These are phyloP conservation scores for Pythium periplocum DNA, from an alignment of 352 stramenopile species.

Conservation along the genomic window DNA sequence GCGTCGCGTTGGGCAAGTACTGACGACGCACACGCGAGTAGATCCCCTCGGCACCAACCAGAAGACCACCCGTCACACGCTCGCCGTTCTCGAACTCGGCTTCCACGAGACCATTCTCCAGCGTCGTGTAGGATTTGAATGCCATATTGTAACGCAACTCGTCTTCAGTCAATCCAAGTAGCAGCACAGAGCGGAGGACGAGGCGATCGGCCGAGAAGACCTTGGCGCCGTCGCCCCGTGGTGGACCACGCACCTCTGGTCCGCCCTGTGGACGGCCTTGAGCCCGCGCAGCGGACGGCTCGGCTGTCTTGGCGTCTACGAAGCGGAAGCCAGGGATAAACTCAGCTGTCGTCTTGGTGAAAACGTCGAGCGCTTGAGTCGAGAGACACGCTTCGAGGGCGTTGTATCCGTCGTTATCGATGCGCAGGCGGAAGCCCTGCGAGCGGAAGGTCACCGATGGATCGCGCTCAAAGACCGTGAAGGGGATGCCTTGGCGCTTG, in stretches of 20 bases:
- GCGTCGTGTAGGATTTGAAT: conserved; percentile 16
- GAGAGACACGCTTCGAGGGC: conserved; percentile 44
- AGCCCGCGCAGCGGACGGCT: neutral
- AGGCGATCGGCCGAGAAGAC: conserved; percentile 22
- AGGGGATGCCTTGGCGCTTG: conserved; percentile 50
- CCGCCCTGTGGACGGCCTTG: conserved; percentile 5
- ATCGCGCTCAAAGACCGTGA: conserved; percentile 65
- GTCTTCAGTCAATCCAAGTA: conserved; percentile 1
- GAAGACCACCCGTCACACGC: conserved; percentile 34
- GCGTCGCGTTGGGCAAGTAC: conserved; percentile 36
- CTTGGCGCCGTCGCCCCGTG: neutral
- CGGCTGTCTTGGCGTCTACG: conserved; percentile 34
- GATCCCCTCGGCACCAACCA: conserved; percentile 53
- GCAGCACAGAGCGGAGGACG: conserved; percentile 22
- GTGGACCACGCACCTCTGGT: conserved; percentile 6
- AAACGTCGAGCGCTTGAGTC: conserved; percentile 46
- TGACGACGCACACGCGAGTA: conserved; percentile 54
- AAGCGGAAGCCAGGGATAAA: conserved; percentile 48
- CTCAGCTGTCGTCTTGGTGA: conserved; percentile 42
- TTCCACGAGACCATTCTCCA: conserved; percentile 40
- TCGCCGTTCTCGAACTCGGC: conserved; percentile 50
- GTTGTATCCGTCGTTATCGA: conserved; percentile 55
- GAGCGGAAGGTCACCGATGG: conserved; percentile 54
- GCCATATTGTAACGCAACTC: conserved; percentile 10
- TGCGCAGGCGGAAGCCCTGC: conserved; percentile 55